These are phyloP conservation scores for Fraxinus sp. DNA, from an alignment of 305 asterid species.

Conservation along the genomic window DNA sequence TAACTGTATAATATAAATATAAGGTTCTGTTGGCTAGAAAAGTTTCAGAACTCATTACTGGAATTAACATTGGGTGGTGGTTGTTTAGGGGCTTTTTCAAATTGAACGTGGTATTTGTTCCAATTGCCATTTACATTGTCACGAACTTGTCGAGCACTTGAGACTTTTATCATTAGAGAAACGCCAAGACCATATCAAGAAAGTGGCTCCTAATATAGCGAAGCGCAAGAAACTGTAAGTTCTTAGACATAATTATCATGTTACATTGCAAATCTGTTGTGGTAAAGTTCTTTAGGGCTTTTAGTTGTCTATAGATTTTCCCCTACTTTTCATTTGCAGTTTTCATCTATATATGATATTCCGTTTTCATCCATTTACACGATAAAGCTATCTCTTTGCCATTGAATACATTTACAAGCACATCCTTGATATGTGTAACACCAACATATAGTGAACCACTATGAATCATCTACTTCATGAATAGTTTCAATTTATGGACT, in stretches of 20 bases:
- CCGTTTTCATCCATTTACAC: background rate
- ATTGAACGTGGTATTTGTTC: conserved; percentile 85
- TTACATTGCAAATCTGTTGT: conserved; percentile 5
- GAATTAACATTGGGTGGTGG: conserved; percentile 28
- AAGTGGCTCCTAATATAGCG: conserved; percentile 71
- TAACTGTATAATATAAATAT: conserved; percentile 15
- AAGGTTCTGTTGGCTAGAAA: conserved; percentile 12
- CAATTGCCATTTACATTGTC: conserved; percentile 73
- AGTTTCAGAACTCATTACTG: conserved; percentile 19
- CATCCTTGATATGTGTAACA: background rate
- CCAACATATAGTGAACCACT: background rate
- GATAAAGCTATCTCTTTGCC: background rate
- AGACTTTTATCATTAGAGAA: conserved; percentile 62
- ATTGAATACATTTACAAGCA: background rate
- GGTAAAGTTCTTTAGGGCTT: background rate
- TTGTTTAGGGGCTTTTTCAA: conserved; percentile 71
- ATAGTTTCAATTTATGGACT: background rate
- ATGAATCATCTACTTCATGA: background rate
- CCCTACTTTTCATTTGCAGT: background rate
- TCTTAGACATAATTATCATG: background rate
- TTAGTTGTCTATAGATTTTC: background rate
- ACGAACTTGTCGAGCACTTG: conserved; percentile 70
- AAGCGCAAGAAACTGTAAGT: conserved; percentile 59
- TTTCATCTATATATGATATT: background rate
- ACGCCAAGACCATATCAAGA: conserved; percentile 56